Evolutionary conservation across 257 asterid species (phyloP).

Genomic region (Fraxinus pennsylvanica): DNA sequence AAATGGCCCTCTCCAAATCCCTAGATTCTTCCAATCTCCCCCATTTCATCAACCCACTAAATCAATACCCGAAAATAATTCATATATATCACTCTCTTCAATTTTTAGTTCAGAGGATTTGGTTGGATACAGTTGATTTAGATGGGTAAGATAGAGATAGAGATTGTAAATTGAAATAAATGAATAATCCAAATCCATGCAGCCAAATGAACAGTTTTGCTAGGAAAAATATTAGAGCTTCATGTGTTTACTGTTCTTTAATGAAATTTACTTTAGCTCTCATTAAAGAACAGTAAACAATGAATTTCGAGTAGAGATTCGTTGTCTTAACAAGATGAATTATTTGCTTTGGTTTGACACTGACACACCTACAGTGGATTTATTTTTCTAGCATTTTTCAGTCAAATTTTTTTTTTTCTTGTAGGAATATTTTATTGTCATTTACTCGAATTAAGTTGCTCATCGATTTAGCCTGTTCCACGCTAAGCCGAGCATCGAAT

Average conservation of each 20-base stretch:
- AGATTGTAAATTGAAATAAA: neutral
- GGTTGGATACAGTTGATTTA: constrained; percentile 21
- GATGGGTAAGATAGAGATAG: constrained; percentile 12
- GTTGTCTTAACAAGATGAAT: neutral
- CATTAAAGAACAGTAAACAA: too few relatives aligned
- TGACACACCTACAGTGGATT: neutral
- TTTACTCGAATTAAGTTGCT: neutral
- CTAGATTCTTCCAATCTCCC: constrained; percentile 46
- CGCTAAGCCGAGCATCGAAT: too few relatives aligned
- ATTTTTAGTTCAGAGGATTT: neutral
- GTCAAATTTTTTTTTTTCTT: neutral
- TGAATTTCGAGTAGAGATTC: neutral
- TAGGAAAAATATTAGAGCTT: neutral
- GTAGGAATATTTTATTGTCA: neutral
- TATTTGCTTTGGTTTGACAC: neutral
- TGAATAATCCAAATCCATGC: constrained; percentile 21
- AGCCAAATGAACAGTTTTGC: constrained; percentile 27
- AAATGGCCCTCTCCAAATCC: constrained; percentile 61
- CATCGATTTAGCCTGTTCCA: neutral
- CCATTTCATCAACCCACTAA: constrained; percentile 36
- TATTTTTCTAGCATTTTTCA: neutral
- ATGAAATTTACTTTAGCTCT: neutral
- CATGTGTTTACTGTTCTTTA: neutral
- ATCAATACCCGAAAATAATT: neutral
- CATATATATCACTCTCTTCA: constrained; percentile 15